phyloP scores from a whole-genome alignment of 2,329 filamentous ascomycete species.

The Cytospora piceicola region DNA sequence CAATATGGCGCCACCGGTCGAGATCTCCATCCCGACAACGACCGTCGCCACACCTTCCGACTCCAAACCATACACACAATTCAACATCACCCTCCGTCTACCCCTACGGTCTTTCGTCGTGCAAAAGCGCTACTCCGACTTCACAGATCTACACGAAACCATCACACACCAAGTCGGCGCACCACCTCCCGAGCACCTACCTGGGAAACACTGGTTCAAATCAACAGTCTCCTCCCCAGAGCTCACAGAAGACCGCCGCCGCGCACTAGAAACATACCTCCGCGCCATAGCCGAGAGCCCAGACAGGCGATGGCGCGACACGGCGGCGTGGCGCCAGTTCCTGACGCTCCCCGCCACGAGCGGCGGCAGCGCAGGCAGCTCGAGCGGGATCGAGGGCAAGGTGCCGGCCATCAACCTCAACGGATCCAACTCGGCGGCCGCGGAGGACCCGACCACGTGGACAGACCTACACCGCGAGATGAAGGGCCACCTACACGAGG shows the following conservation, averaged over 20 bases:
- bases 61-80: constrained; percentile 73
- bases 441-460: constrained; percentile 71
- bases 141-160: constrained; percentile 65
- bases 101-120: constrained; percentile 76
- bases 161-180: constrained; percentile 63
- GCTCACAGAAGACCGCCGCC: constrained; percentile 71
- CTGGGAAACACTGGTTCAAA: constrained; percentile 77
- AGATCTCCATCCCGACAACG: constrained; percentile 71
- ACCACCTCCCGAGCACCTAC: constrained; percentile 69
- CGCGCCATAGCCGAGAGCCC: constrained; percentile 71
- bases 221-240: constrained; percentile 71
- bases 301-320: constrained; percentile 78
- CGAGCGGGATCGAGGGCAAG: constrained; percentile 45
- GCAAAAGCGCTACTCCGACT: constrained; percentile 84
- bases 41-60: constrained; percentile 54
- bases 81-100: constrained; percentile 77
- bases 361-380: constrained; percentile 52
- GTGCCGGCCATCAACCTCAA: constrained; percentile 42
- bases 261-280: constrained; percentile 71
- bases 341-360: constrained; percentile 65
- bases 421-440: constrained; percentile 46
- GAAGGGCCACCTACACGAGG: constrained; percentile 71
- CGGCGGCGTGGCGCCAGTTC: constrained; percentile 72
- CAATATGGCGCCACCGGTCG: constrained; percentile 65
- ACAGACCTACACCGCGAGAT: constrained; percentile 75